Base-by-base conservation (phyloP, 768 basidiomycete species). In the Hericium erinaceus region DNA sequence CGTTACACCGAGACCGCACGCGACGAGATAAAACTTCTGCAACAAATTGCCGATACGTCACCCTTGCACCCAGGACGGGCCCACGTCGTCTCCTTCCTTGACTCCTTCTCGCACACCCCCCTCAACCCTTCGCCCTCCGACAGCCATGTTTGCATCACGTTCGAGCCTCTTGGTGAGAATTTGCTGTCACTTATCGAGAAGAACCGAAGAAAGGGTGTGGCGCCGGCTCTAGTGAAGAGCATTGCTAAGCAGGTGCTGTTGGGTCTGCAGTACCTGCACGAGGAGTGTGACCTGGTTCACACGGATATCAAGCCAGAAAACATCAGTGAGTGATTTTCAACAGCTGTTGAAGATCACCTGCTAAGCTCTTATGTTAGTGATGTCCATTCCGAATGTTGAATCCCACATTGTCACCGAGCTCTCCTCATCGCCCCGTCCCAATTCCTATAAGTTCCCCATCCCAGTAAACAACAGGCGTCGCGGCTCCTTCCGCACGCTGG, bases 241-340 rank as follows among this genome's bases (percentile, higher is more conserved):
- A 91, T 97, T 61, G 80, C 89, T 15, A 89, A 80, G 71, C 94
- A 97, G 69, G 76, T 95, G 50, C 77, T 97, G 48, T 82, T 93
- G 16, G 94, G 92, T 26, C 77, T 95, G 57, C 85, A 94, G 68
- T 97, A 94, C 69, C 81, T 97, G 12, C 94, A 97, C 65, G 88
- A 92, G 24, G 91, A 92, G 70, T 95, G 92, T 70, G 84, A 90
- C 66, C 80, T 95, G 41, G 91, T 95, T 26, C 94, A 97, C 67
- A 97, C 94, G 20, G 89, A 91, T 64, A 87, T 95, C 58, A 95
- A 97, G 72, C 94, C 93, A 56, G 94, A 97, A 77, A 97, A 97
- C 68, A 92, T 97, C 59, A 75, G 93, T 95, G 67, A 77, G 92
- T 77, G 12, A 8, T 33, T 4, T 33, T 33, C 64, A 63, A 22